Evolutionary conservation across 208 protist species (phyloP).

Genomic region (Trypanosoma conorhini): DNA sequence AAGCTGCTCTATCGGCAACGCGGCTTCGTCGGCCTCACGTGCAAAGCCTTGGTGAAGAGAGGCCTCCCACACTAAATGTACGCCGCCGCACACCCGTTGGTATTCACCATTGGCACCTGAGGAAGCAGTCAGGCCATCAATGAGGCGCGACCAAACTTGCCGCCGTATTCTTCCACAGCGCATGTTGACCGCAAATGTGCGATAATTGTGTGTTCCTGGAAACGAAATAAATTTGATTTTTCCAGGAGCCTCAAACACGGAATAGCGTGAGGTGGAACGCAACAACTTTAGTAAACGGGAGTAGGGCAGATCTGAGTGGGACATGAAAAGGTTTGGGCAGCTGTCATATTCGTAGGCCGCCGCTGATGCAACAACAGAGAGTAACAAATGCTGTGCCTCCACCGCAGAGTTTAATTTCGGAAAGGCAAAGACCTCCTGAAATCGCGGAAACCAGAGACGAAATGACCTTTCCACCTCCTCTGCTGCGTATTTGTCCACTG

Average conservation of each 20-base stretch:
- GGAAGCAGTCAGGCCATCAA: constrained; percentile 33
- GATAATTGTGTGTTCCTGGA: constrained; percentile 82
- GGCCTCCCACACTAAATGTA: constrained; percentile 56
- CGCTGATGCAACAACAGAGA: constrained; percentile 50
- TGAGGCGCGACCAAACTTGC: constrained; percentile 37
- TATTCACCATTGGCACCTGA: background rate
- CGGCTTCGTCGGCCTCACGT: constrained; percentile 55
- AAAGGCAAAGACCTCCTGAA: constrained; percentile 58
- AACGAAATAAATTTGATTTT: constrained; percentile 77
- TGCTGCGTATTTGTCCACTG: constrained; percentile 34
- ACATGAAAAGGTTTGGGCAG: constrained; percentile 59
- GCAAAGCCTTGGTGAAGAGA: constrained; percentile 66
- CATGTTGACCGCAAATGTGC: constrained; percentile 55
- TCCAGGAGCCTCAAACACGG: constrained; percentile 65
- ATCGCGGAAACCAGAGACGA: constrained; percentile 43
- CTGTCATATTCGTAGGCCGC: constrained; percentile 70
- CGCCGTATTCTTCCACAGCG: constrained; percentile 35
- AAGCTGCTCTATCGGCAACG: constrained; percentile 46
- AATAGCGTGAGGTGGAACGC: constrained; percentile 46
- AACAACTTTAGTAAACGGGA: constrained; percentile 53
- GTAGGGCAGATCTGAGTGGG: constrained; percentile 71
- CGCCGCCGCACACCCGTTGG: constrained; percentile 26
- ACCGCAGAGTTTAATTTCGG: constrained; percentile 28
- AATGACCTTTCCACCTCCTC: constrained; percentile 49
- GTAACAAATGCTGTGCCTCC: constrained; percentile 51